Evolutionary conservation across 768 basidiomycete species (phyloP).

Genomic region (Saitozyma sp.): DNA sequence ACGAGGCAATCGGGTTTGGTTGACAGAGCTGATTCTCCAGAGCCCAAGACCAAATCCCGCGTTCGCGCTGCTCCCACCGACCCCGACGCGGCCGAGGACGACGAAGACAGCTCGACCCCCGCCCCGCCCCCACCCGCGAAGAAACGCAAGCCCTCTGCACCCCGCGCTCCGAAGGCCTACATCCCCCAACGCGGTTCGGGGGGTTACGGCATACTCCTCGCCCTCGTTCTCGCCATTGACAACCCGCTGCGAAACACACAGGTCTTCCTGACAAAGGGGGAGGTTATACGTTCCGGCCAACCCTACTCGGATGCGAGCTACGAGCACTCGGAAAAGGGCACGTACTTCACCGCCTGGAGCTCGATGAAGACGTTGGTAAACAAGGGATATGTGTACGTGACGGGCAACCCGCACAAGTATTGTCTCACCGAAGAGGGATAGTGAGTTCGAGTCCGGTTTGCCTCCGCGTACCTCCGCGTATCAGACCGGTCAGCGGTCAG

Average conservation of each 20-base stretch:
- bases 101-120: constrained; percentile 12
- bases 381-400: constrained; percentile 45
- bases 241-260: constrained; percentile 32
- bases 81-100: constrained; percentile 3
- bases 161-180: constrained; percentile 34
- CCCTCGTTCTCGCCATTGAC: constrained; percentile 45
- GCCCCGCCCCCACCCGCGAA: constrained; percentile 9
- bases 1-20: not conserved
- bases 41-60: not conserved
- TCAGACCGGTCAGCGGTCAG: not conserved
- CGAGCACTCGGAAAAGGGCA: constrained; percentile 38
- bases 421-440: constrained; percentile 48
- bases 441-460: constrained; percentile 25
- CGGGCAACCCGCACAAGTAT: constrained; percentile 43
- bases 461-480: not conserved
- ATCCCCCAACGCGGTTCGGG: constrained; percentile 42
- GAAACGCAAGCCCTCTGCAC: constrained; percentile 16
- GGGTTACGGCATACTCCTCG: constrained; percentile 46
- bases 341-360: constrained; percentile 45
- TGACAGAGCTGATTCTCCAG: not conserved
- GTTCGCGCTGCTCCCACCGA: not conserved
- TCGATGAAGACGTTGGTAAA: constrained; percentile 41
- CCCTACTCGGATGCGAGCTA: constrained; percentile 39
- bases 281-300: constrained; percentile 37
- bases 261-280: constrained; percentile 41